Evolutionary conservation across 768 basidiomycete genomes (phyloP), one percentile per base, ranked within the genome.

Genomic region (Butyriboletus loyo): DNA sequence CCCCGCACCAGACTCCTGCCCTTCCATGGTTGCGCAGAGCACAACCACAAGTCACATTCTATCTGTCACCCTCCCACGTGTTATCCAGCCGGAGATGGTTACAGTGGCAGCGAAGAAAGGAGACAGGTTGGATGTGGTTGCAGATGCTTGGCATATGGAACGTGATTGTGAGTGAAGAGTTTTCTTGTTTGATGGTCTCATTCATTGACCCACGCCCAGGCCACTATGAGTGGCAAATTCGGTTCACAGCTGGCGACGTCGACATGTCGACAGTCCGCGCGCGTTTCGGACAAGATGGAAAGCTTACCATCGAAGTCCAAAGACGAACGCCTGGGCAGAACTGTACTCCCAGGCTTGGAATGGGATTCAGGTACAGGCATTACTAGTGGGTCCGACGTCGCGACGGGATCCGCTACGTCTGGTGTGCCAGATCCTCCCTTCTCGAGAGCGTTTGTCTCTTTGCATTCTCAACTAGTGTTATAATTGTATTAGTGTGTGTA

Each of bases 141-240:
- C 83, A 21, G 82, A 84, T 62, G 80, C 80, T 39, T 85, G 83
- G 82, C 77, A 83, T 63, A 73, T 76, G 67, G 82, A 84, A 62
- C 66, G 58, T 45, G 79, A 83, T 54, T 82, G 83, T 84, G 69
- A 73, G 83, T 76, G 13, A 6, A 24, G 25, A 30, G 10, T 3
- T 19, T 43, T 43, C 17, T 30, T 46, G 36, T 21, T 42, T 31
- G 46, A 38, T 46, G 28, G 30, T 42, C 30, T n/a, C 27, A 22
- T 38, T 49, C 41, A 52, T 45, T 56, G 13, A 57, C 27, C 42
- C 31, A 36, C 43, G 25, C 30, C 15, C 51, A 85, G 83, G 78
- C 57, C 83, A 83, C 59, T 83, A 79, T 55, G 83, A 83, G 56
- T 85, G 83, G 83, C 74, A 79, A 52, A 77, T 83, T 56, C 69